Percentiles rank a stretch among this genome's conserved stretches.
These are phyloP conservation scores for Stephania cephalantha DNA, from an alignment of 164 flowering plant genomes.

Conservation along the genomic window DNA sequence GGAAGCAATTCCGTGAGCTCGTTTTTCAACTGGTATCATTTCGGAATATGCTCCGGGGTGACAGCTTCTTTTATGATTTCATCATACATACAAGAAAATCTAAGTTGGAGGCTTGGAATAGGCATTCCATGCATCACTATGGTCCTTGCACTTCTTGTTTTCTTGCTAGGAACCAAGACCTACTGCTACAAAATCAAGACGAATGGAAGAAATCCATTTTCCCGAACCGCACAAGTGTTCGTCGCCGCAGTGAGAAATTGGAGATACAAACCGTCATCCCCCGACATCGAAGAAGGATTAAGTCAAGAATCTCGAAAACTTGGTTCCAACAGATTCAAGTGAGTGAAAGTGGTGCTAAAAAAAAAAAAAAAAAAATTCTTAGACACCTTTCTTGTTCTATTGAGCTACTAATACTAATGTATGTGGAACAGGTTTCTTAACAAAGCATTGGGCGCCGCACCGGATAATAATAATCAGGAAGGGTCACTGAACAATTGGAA, in stretches of 20 bases:
- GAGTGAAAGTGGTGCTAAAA: not conserved
- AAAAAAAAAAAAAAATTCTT: not conserved
- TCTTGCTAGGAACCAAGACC: conserved; percentile 14
- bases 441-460: conserved; percentile 10
- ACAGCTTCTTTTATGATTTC: not conserved
- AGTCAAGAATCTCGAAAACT: not conserved
- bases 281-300: not conserved
- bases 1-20: conserved; percentile 12
- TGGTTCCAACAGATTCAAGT: conserved; percentile 8
- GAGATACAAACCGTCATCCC: not conserved
- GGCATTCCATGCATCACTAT: conserved; percentile 14
- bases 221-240: not conserved
- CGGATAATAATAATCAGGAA: not conserved
- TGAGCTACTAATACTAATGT: not conserved
- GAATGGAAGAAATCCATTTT: conserved; percentile 6
- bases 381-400: not conserved
- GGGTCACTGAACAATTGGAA: not conserved
- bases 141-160: conserved; percentile 10
- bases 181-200: conserved; percentile 12
- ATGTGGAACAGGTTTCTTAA: conserved; percentile 12
- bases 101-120: conserved; percentile 17
- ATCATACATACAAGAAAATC: conserved; percentile 12
- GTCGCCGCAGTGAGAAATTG: conserved; percentile 8
- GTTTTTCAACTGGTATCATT: conserved; percentile 20
- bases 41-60: conserved; percentile 7